Evolutionary conservation across 2,329 filamentous ascomycete species (phyloP), one percentile per base, ranked within the genome.

Genomic region (Geosmithia flava): DNA sequence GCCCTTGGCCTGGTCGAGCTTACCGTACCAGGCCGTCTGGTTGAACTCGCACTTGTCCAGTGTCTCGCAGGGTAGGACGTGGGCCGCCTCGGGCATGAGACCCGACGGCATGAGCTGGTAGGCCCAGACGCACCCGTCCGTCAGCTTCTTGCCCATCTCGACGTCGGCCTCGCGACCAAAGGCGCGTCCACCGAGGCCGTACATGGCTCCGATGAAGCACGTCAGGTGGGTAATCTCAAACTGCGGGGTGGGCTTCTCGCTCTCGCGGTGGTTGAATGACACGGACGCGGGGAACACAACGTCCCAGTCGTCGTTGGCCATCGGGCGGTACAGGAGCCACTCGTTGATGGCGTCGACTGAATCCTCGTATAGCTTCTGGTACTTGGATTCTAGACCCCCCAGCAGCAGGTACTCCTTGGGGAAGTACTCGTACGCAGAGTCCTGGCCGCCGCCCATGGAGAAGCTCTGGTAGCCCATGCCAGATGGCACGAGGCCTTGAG

Each of bases 291-390:
- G 78, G 51, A 93, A 80, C 2, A 93, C 72, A n/a, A 93, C 76
- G 51, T 91, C 78, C 47, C 76, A 76, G 47, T 77, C 47, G 29
- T 77, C 75, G 7, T 80, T 75, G 19, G 80, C 75, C 78, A 93
- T 84, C 1, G 89, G 88, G 5, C 83, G 76, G 65, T 80, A 95
- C 49, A 95, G 77, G 10, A 95, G 72, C 61, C 85, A 75, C 53
- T 87, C 74, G 54, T 85, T 84, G 37, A 83, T 78, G 0, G 80
- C 80, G 5, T 83, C 76, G 29, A 83, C 76, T 3, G 80, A 76
- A 49, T 76, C 77, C 50, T 83, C 72, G 59, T 94, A 88, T 65
- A 95, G 76, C 19, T 74, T 75, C 51, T 74, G 71, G 62, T 94
- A 94, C 59, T 88, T 85, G 29, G 74, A 67, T 52, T 83, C 78